A percentile compares a stretch with the other conserved stretches of the same genome.
phyloP scores from a whole-genome alignment of 495 filamentous ascomycete genomes.

The Zalerion maritima region DNA sequence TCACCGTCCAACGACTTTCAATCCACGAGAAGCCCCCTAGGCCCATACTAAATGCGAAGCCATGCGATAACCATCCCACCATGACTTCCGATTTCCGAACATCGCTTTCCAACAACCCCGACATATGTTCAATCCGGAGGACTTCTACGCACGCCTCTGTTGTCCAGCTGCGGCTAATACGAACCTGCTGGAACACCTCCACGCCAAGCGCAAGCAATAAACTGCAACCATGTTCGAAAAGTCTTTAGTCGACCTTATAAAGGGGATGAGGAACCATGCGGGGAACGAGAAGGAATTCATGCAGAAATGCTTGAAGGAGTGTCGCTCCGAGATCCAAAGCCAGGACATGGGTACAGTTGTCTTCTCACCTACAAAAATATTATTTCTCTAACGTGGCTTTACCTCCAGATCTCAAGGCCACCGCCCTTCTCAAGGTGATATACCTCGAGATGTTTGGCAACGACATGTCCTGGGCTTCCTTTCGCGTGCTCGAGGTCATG shows the following conservation, averaged over 20 bases:
- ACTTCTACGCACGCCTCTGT: too few species aligned
- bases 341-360: conserved; percentile 68
- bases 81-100: too few species aligned
- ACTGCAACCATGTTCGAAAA: conserved; percentile 80
- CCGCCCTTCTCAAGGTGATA: conserved; percentile 82
- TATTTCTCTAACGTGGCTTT: not conserved
- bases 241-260: conserved; percentile 95
- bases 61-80: too few species aligned
- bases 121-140: too few species aligned
- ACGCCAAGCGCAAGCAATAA: too few species aligned
- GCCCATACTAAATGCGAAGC: too few species aligned
- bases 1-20: too few species aligned
- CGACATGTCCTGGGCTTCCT: conserved; percentile 99
- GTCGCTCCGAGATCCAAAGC: conserved; percentile 73
- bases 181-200: too few species aligned
- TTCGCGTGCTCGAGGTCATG: conserved; percentile 98
- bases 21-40: too few species aligned
- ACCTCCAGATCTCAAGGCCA: conserved; percentile 74
- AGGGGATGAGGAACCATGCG: conserved; percentile 85
- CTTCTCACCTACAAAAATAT: not conserved
- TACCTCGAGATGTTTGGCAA: conserved; percentile 99
- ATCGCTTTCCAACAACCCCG: too few species aligned
- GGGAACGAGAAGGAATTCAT: conserved; percentile 90
- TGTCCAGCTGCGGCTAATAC: too few species aligned
- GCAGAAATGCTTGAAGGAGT: conserved; percentile 81